Base-by-base conservation (phyloP, 192 early-diverging fungal species). In the Diversispora eburnea region DNA sequence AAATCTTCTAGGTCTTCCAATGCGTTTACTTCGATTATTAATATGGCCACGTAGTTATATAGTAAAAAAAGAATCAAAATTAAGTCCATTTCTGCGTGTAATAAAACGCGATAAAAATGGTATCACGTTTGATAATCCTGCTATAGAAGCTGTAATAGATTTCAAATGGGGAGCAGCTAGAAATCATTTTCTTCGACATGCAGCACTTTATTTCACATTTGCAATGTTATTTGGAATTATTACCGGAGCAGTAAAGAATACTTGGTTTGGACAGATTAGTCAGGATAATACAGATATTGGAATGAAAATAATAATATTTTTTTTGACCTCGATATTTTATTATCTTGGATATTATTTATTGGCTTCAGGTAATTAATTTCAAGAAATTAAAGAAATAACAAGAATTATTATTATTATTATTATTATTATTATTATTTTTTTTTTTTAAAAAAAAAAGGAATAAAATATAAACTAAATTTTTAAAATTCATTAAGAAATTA, bases 121-220 rank as follows among this genome's bases (percentile, higher is more conserved):
- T 20, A 17, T 8, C 17, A 47, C 47, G 10, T 65, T 41, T 65
- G 43, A 46, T 20, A 65, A 65, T 65, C 63, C 63, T 17, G 22
- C 63, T 19, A 65, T 65, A 45, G 63, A 15, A 5, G 63, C 63
- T 9, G 17, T 65, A 65, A 65, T 65, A 8, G 63, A 65, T 65
- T 65, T 47, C 15, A 65, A 65, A 47, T 65, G 63, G 63, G 9
- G 13, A 20, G 4, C 43, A 7, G 63, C 46, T 3, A 15, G 63
- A 20, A 48, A 22, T 9, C 43, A 25, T 48, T 65, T 48, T 19
- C 47, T 65, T 9, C 22, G 63, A 47, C 46, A 46, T n/a, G 7
- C 43, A 9, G 6, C 22, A 8, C 5, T 65, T 8, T 65, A 65
- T 19, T 46, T 65, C 10, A n/a, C 20, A 20, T 65, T 65, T 46